Percentiles rank a stretch among this genome's conserved stretches.
phyloP scores from a whole-genome alignment of 192 early-diverging fungal genomes.

The Podila clonocystis region DNA sequence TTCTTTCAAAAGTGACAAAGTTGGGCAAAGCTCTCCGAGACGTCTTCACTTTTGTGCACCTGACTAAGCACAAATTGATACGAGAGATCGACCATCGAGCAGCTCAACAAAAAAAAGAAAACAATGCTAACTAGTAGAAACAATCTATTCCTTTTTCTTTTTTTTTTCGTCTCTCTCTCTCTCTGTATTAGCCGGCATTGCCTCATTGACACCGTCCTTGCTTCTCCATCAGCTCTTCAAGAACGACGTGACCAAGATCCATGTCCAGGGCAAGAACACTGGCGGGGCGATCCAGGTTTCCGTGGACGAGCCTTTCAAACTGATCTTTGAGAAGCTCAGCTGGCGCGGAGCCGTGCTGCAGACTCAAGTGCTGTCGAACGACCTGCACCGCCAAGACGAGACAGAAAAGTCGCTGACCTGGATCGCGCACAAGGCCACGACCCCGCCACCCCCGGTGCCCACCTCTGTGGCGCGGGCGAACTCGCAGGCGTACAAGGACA shows the following conservation, averaged over 20 bases:
- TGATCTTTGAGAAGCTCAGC: conserved; percentile 37
- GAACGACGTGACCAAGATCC: conserved; percentile 48
- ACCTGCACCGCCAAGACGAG: conserved; percentile 23
- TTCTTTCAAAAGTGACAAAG: no score
- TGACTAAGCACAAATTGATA: neutral
- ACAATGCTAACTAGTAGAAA: neutral
- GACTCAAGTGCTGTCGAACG: conserved; percentile 25
- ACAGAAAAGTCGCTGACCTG: conserved; percentile 29
- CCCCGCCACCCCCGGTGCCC: neutral
- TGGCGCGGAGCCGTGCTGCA: conserved; percentile 39
- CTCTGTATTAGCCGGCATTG: conserved; percentile 19
- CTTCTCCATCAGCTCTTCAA: conserved; percentile 35
- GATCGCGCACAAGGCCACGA: conserved; percentile 14
- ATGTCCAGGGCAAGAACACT: conserved; percentile 38
- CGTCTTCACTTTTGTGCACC: neutral
- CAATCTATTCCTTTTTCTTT: neutral
- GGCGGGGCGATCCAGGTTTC: conserved; percentile 25
- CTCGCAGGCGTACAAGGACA: neutral
- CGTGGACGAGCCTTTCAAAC: conserved; percentile 20
- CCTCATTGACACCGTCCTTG: conserved; percentile 22
- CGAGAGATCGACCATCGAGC: no score
- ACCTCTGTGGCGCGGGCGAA: neutral
- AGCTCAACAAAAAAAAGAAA: neutral
- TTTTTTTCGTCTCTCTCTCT: neutral
- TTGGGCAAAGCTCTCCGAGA: no score